Evolutionary conservation across 345 rosid species (phyloP).

Genomic region (Arabis hirsuta): DNA sequence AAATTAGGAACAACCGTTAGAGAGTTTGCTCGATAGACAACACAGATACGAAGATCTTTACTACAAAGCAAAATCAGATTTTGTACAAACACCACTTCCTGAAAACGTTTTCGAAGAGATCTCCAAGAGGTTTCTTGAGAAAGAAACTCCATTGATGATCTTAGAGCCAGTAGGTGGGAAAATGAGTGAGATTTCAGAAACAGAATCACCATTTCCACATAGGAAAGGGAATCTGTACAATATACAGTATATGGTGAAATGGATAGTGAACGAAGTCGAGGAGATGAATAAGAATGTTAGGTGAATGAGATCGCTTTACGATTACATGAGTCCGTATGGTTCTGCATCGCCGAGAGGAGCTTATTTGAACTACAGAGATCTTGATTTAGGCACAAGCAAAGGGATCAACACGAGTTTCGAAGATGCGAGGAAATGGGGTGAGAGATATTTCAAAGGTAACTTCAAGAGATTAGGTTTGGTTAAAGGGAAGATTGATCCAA

Average conservation of each 20-base stretch:
- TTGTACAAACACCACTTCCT: conserved; percentile 49
- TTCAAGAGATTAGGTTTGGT: conserved; percentile 42
- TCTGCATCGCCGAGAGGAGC: conserved; percentile 59
- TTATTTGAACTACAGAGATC: conserved; percentile 64
- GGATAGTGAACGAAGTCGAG: conserved; percentile 41
- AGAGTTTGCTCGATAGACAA: conserved; percentile 46
- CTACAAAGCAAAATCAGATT: conserved; percentile 76
- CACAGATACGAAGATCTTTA: conserved; percentile 18
- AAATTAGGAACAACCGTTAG: conserved; percentile 42
- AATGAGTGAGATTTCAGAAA: conserved; percentile 28
- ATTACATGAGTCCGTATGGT: conserved; percentile 56
- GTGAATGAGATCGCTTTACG: conserved; percentile 50
- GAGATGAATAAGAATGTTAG: conserved; percentile 43
- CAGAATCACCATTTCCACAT: conserved; percentile 41
- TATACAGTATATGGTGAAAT: conserved; percentile 42
- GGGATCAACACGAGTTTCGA: conserved; percentile 30
- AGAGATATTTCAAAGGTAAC: conserved; percentile 39
- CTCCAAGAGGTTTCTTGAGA: conserved; percentile 43
- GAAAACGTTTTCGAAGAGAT: conserved; percentile 44
- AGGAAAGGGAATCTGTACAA: conserved; percentile 39
- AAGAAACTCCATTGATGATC: conserved; percentile 42
- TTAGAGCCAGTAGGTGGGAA: conserved; percentile 41
- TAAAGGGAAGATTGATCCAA: conserved; percentile 43
- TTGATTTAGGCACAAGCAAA: conserved; percentile 43
- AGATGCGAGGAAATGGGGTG: conserved; percentile 43